Conservation (phyloP, 352 stramenopile species). For the Thraustotheca clavata region DNA sequence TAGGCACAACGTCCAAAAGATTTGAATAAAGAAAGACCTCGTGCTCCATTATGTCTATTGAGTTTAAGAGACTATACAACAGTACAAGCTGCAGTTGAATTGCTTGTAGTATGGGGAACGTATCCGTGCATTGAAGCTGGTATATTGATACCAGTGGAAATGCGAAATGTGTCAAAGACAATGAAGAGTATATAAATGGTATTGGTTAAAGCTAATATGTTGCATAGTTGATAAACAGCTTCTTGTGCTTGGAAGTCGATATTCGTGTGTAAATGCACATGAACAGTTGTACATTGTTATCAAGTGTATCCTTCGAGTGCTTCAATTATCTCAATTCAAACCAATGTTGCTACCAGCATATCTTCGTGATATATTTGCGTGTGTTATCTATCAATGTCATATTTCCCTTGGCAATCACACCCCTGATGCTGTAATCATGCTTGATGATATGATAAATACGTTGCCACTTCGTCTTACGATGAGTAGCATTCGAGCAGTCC, state of each 20-base stretch:
- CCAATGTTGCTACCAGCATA: constrained; percentile 77
- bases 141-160: constrained; percentile 46
- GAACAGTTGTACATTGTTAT: constrained; percentile 37
- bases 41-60: constrained; percentile 51
- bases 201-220: not conserved
- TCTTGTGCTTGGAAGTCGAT: constrained; percentile 32
- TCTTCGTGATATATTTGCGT: constrained; percentile 53
- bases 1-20: not conserved
- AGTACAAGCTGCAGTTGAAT: constrained; percentile 65
- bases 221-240: constrained; percentile 29
- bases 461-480: constrained; percentile 65
- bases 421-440: constrained; percentile 25
- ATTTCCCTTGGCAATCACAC: constrained; percentile 10
- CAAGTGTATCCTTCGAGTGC: constrained; percentile 42
- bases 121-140: constrained; percentile 44
- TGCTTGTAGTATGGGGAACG: constrained; percentile 62
- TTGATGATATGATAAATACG: constrained; percentile 35
- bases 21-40: not conserved
- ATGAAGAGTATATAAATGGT: constrained; percentile 44
- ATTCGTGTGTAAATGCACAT: not conserved
- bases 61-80: constrained; percentile 79
- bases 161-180: constrained; percentile 68
- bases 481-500: constrained; percentile 54
- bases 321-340: constrained; percentile 62
- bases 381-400: constrained; percentile 47